Evolutionary conservation across 2,329 filamentous ascomycete genomes (phyloP).

Genomic region (Exophiala sp.): DNA sequence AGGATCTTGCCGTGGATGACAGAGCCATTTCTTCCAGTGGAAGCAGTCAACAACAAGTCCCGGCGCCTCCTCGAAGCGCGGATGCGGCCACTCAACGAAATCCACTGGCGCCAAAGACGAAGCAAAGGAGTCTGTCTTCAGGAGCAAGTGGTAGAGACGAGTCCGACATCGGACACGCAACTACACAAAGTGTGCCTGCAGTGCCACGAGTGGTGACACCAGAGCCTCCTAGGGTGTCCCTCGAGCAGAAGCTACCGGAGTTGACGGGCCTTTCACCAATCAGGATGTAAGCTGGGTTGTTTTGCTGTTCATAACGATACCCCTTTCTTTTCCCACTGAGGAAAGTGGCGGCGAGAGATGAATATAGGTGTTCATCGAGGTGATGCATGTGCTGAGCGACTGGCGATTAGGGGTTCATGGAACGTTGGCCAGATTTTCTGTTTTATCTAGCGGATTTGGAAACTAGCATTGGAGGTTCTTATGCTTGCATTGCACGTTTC

Average conservation of each 20-base stretch:
- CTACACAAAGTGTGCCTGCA: conserved; percentile 23
- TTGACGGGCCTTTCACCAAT: conserved; percentile 49
- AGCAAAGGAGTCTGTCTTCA: conserved; percentile 26
- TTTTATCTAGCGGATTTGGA: conserved; percentile 20
- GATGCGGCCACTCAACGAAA: conserved; percentile 20
- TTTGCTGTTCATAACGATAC: conserved; percentile 8
- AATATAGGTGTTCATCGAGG: not conserved
- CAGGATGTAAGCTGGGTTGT: conserved; percentile 35
- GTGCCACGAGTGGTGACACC: conserved; percentile 27
- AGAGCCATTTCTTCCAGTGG: conserved; percentile 63
- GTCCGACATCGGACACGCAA: conserved; percentile 22
- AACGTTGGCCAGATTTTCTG: conserved; percentile 14
- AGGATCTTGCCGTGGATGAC: conserved; percentile 44
- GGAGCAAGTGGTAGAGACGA: conserved; percentile 15
- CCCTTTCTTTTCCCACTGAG: not conserved
- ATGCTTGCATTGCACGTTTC: conserved; percentile 7
- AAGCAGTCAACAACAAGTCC: conserved; percentile 50
- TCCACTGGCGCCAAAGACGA: conserved; percentile 17
- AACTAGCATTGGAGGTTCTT: conserved; percentile 16
- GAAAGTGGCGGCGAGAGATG: not conserved
- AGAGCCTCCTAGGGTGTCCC: conserved; percentile 33
- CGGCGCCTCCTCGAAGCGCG: conserved; percentile 15
- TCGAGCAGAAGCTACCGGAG: conserved; percentile 45
- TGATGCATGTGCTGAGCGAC: conserved; percentile 3
- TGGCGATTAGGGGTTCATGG: not conserved